phyloP scores from a whole-genome alignment of 805 yeast genomes.

The Danielia reshetovae region DNA sequence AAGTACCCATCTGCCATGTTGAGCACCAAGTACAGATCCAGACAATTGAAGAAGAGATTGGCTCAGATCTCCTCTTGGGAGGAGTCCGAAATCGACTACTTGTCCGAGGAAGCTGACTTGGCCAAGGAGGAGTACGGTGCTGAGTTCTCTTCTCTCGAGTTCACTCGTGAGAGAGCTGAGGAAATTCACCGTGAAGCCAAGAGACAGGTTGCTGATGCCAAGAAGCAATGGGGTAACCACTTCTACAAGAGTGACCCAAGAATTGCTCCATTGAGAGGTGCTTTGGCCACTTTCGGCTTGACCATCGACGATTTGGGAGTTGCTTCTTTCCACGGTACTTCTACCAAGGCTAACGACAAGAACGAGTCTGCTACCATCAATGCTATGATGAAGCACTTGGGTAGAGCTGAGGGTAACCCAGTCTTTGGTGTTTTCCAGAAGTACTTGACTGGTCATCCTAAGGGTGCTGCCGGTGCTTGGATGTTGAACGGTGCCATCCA shows the following conservation, averaged over 20 bases:
- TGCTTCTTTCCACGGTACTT: slow-evolving; percentile 99
- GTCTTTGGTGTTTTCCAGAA: slow-evolving; percentile 98
- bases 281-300: slow-evolving; percentile 89
- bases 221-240: slow-evolving; percentile 92
- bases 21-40: slow-evolving; percentile 87
- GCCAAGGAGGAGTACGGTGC: slow-evolving; percentile 50
- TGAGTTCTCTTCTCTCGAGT: slow-evolving; percentile 42
- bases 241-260: slow-evolving; percentile 89
- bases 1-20: slow-evolving; percentile 76
- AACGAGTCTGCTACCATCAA: slow-evolving; percentile 92
- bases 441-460: slow-evolving; percentile 98
- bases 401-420: slow-evolving; percentile 97
- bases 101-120: slow-evolving; percentile 66
- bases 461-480: slow-evolving; percentile 99
- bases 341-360: slow-evolving; percentile 98
- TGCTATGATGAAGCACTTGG: slow-evolving; percentile 90
- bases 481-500: slow-evolving; percentile 98
- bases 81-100: slow-evolving; percentile 68
- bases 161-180: slow-evolving; percentile 78
- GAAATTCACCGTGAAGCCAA: slow-evolving; percentile 82
- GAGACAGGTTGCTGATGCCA: slow-evolving; percentile 83
- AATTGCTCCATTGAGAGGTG: slow-evolving; percentile 95
- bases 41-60: slow-evolving; percentile 81
- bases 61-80: slow-evolving; percentile 79
- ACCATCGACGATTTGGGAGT: slow-evolving; percentile 94